phyloP scores from a whole-genome alignment of 2,329 filamentous ascomycete genomes.

The Pseudomassariella vexata region DNA sequence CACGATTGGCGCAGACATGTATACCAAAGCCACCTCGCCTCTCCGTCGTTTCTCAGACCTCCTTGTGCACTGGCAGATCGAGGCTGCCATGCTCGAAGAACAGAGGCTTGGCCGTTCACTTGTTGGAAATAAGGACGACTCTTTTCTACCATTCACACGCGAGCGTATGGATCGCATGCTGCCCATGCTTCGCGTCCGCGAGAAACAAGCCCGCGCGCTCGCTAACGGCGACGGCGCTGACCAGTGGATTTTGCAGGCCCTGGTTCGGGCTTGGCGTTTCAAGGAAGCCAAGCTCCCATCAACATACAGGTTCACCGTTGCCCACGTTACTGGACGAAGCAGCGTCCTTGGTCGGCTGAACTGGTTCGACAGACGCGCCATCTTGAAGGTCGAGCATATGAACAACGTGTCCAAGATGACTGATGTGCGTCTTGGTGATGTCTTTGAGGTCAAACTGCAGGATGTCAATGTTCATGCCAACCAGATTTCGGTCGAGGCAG shows the following conservation, averaged over 20 bases:
- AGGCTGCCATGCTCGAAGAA: conserved; percentile 48
- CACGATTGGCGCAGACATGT: conserved; percentile 53
- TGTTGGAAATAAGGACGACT: conserved; percentile 20
- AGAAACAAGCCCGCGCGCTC: conserved; percentile 42
- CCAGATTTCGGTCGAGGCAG: conserved; percentile 39
- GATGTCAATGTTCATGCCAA: conserved; percentile 45
- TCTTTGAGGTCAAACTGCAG: conserved; percentile 50
- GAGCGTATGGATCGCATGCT: conserved; percentile 37
- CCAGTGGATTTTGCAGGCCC: conserved; percentile 54
- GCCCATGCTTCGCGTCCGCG: conserved; percentile 45
- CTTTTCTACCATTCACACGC: conserved; percentile 40
- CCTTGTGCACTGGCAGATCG: conserved; percentile 61
- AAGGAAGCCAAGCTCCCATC: conserved; percentile 40
- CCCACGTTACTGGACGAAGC: conserved; percentile 25
- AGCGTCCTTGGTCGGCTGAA: conserved; percentile 36
- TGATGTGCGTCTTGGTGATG: conserved; percentile 43
- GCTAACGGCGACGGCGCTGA: conserved; percentile 34
- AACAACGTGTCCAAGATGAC: conserved; percentile 29
- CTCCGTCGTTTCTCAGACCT: conserved; percentile 61
- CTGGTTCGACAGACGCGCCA: conserved; percentile 42
- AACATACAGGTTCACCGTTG: conserved; percentile 43
- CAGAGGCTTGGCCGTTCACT: conserved; percentile 27
- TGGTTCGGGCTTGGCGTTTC: conserved; percentile 55
- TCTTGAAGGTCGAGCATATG: conserved; percentile 33
- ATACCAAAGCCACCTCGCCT: conserved; percentile 59